Evolutionary conservation across 805 yeast species (phyloP).

Genomic region (Starmerella stigmatis): DNA sequence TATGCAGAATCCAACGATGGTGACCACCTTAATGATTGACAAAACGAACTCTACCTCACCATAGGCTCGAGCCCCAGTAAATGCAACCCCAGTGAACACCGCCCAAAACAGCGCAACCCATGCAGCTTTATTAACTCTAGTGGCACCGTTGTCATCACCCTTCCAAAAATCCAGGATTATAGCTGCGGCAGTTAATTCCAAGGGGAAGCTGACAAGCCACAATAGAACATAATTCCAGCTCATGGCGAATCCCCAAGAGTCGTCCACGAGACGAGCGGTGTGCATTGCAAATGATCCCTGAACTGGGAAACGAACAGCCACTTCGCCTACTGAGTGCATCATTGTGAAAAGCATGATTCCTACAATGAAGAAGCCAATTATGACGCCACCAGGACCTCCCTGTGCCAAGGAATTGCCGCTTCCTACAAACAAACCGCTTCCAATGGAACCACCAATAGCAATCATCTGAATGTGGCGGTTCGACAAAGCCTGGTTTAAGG

Average conservation of each 20-base stretch:
- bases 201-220: conserved; percentile 50
- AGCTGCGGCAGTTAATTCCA: conserved; percentile 53
- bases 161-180: conserved; percentile 45
- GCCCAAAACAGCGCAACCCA: conserved; percentile 46
- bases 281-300: conserved; percentile 49
- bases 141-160: conserved; percentile 48
- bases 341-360: conserved; percentile 51
- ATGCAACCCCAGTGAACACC: conserved; percentile 37
- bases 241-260: conserved; percentile 54
- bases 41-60: conserved; percentile 55
- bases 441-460: conserved; percentile 72
- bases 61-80: conserved; percentile 44
- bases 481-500: conserved; percentile 30
- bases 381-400: conserved; percentile 44
- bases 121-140: conserved; percentile 42
- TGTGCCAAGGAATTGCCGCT: conserved; percentile 38
- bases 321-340: conserved; percentile 53
- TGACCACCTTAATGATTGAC: conserved; percentile 44
- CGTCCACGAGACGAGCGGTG: conserved; percentile 49
- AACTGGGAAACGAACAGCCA: conserved; percentile 53
- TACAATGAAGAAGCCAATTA: conserved; percentile 39
- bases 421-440: conserved; percentile 53
- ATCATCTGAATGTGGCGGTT: conserved; percentile 39
- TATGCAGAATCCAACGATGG: conserved; percentile 48
- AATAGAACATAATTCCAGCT: conserved; percentile 58